Evolutionary conservation across 139 green algal species (phyloP), one percentile per base, ranked within the genome.

Genomic region (Penium margaritaceum): DNA sequence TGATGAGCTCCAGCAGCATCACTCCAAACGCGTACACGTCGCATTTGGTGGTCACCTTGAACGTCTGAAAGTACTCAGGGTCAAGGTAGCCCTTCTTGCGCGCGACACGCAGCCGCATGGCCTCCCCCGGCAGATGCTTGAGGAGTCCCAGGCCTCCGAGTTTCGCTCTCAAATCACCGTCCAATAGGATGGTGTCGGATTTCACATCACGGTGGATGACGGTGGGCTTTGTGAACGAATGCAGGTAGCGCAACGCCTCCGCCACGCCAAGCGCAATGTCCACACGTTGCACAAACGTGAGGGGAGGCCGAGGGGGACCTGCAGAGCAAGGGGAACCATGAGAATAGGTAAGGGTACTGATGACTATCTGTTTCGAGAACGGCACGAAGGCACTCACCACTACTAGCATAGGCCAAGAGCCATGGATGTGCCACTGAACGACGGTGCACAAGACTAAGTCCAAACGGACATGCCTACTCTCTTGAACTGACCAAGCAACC

Each of bases 171-270:
- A 64, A 29, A 3, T 64, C 15, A 29, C 21, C 2, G 30, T 84
- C 81, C 44, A 88, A 53, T 34, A 88, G 66, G 19, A 88, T 80
- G 65, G 85, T 86, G 29, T 39, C 36, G 21, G 80, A 77, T 35
- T 83, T 86, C 37, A 88, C 35, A 55, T 86, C 81, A 7, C 83
- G 34, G 54, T 88, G 83, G 14, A 86, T 41, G 73, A 84, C 57
- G 37, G 62, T 39, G 58, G 58, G 58, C 0, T 30, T 27, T 24
- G n/a, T 39, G 24, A 38, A 38, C 30, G 30, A 66, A 29, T 87
- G 83, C 44, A 87, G 72, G 72, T 69, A 69, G 21, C 30, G 21
- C 62, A 69, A 15, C 36, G 24, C 62, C 21, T 35, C 21, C 21
- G 30, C 76, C 79, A 4, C 62, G 21, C 62, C 33, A 21, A 69